Evolutionary conservation across 257 asterid species (phyloP), one percentile per base, ranked within the genome.

Genomic region (Voacanga thouarsii): DNA sequence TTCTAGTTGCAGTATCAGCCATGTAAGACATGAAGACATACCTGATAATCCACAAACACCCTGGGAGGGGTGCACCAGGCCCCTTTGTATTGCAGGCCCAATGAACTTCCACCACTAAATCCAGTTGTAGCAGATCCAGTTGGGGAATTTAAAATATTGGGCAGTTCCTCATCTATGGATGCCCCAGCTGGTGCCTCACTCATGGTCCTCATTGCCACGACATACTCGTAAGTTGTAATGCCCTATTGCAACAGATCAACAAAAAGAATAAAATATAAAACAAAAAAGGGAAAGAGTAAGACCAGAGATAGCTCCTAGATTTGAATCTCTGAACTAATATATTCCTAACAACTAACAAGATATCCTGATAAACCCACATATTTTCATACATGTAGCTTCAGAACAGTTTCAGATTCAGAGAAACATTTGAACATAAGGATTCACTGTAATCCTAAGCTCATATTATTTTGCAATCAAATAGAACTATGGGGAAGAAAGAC

Each of bases 31-130:
- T 30, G 47, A 56, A 78, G 12, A 53, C 30, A 7, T 89, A 96
- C 99, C 97, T 96, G 98, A 81, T 96, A 96, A 82, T 93, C 99
- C 33, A 96, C 97, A 79, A 96, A 93, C 71, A 96, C 97, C 78
- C 99, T 85, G 72, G 99, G 99, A 82, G 99, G 99, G 79, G 99
- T 96, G 90, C 99, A 96, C 99, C 98, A 96, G 53, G 98, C 98
- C 79, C 99, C 99, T 85, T 96, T 96, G 79, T 93, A 96, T 78
- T 96, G 99, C 84, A 96, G 89, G 56, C 98, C 99, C 88, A 96
- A 83, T 24, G 99, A 96, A 81, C 99, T 96, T 71, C 97, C 98
- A 75, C 95, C 99, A 28, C 99, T 93, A 77, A 89, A 92, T 76
- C 99, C 99, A 9, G 99, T 96, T 6, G 97, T 93, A 8, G 97